Percentiles rank a stretch among this genome's conserved stretches.
Conservation (phyloP, 139 green algal genomes). For the Pleodorina starrii region DNA sequence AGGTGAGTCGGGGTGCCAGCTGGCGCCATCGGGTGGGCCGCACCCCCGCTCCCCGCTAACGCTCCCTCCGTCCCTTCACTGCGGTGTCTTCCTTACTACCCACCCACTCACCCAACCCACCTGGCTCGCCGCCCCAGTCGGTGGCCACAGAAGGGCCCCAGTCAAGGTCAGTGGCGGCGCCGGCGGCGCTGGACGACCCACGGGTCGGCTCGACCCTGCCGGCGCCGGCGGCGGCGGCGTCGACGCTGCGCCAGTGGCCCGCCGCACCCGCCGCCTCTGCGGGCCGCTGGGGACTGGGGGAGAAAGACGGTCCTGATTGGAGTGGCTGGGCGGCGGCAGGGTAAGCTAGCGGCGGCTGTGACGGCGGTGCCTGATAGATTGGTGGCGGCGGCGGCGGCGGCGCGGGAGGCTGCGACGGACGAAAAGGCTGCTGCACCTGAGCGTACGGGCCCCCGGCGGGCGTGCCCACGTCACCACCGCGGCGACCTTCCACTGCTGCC, state of each 20-base stretch:
- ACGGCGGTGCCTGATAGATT: not conserved
- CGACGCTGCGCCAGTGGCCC: not conserved
- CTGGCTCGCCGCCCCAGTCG: slow-evolving; percentile 37
- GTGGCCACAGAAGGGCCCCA: not conserved
- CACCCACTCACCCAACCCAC: no score
- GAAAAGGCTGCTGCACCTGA: no score
- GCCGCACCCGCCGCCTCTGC: not conserved
- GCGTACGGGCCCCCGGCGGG: not conserved
- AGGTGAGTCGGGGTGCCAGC: no score
- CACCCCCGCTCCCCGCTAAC: no score
- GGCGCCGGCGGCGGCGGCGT: not conserved
- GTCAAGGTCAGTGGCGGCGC: slow-evolving; percentile 1
- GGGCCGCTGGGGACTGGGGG: not conserved
- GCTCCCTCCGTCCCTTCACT: no score
- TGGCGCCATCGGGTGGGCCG: no score
- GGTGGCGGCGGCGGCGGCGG: no score
- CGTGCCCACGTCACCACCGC: not conserved
- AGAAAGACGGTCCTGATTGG: not conserved
- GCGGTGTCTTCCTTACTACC: no score
- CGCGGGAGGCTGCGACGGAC: no score
- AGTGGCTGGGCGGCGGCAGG: not conserved
- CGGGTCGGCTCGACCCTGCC: not conserved
- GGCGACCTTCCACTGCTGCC: not conserved
- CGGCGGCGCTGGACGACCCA: not conserved
- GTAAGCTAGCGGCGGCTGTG: not conserved